Percentiles rank a stretch among this genome's conserved stretches.
phyloP scores from a whole-genome alignment of 1,139 yeast species.

The Taphrina confusa region DNA sequence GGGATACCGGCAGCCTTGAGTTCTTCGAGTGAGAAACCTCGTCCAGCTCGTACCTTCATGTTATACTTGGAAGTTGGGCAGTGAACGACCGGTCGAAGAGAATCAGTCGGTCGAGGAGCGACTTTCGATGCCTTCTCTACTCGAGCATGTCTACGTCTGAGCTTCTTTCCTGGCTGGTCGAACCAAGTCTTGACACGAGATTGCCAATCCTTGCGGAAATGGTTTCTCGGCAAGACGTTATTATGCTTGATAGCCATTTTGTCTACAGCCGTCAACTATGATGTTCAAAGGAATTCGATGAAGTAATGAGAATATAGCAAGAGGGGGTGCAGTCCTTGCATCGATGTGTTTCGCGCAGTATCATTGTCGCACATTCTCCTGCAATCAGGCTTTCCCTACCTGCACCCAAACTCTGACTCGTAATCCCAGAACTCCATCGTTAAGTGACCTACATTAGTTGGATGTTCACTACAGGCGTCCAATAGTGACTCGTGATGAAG shows the following conservation, averaged over 20 bases:
- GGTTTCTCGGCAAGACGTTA: constrained; percentile 58
- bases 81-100: constrained; percentile 96
- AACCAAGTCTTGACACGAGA: constrained; percentile 98
- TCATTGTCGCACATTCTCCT: too few relatives aligned
- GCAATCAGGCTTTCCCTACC: too few relatives aligned
- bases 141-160: constrained; percentile 92
- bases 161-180: constrained; percentile 99
- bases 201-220: constrained; percentile 99
- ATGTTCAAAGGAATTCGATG: too few relatives aligned
- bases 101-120: constrained; percentile 97
- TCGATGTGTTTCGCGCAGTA: too few relatives aligned
- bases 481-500: too few relatives aligned
- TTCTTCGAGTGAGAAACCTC: constrained; percentile 98
- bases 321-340: too few relatives aligned
- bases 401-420: too few relatives aligned
- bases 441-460: constrained; percentile 26
- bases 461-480: constrained; percentile 5
- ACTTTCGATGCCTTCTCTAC: constrained; percentile 89
- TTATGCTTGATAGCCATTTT: constrained; percentile 45
- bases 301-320: too few relatives aligned
- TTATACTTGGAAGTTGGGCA: constrained; percentile 98
- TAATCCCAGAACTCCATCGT: too few relatives aligned
- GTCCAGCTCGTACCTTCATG: constrained; percentile 99
- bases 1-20: constrained; percentile 95
- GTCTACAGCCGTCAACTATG: too few relatives aligned